A percentile compares a stretch with the other conserved stretches of the same genome.
Evolutionary conservation across 2,329 filamentous ascomycete genomes (phyloP).

Genomic region (Zymoseptoria pseudotritici): DNA sequence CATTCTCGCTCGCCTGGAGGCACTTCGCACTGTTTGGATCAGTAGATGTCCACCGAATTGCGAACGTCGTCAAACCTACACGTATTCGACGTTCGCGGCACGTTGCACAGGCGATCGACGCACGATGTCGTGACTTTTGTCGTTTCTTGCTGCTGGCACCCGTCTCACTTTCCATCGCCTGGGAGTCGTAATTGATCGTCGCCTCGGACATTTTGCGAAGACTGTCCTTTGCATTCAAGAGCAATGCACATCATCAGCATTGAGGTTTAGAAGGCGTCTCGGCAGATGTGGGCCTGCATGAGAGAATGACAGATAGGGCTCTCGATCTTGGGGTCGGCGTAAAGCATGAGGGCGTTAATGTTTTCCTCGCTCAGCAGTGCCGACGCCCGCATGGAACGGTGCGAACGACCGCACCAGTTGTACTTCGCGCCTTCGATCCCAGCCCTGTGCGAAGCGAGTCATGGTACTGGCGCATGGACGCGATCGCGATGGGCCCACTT

Average conservation of each 20-base stretch:
- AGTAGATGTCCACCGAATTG: neutral
- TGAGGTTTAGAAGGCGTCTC: neutral
- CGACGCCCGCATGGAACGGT: neutral
- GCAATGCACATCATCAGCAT: neutral
- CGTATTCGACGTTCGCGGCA: slow-evolving; percentile 20
- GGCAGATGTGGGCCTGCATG: slow-evolving; percentile 1
- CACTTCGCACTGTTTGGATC: slow-evolving; percentile 15
- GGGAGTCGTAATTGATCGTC: neutral
- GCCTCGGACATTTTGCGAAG: neutral
- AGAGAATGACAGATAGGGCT: neutral
- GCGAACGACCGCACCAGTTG: neutral
- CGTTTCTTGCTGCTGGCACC: slow-evolving; percentile 5
- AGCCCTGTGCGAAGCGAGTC: neutral
- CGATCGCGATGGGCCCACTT: neutral
- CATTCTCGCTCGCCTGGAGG: slow-evolving; percentile 16
- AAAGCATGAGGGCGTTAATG: neutral
- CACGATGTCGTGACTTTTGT: slow-evolving; percentile 17
- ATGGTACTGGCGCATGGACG: neutral
- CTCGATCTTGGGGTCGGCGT: neutral
- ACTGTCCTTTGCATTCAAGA: neutral
- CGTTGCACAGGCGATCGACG: slow-evolving; percentile 16
- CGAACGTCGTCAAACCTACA: slow-evolving; percentile 3
- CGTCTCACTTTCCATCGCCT: neutral
- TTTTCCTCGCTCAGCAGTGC: neutral
- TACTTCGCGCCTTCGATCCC: neutral